These are phyloP conservation scores for Erythrophleum fordii DNA, from an alignment of 306 rosid genomes.

Conservation along the genomic window DNA sequence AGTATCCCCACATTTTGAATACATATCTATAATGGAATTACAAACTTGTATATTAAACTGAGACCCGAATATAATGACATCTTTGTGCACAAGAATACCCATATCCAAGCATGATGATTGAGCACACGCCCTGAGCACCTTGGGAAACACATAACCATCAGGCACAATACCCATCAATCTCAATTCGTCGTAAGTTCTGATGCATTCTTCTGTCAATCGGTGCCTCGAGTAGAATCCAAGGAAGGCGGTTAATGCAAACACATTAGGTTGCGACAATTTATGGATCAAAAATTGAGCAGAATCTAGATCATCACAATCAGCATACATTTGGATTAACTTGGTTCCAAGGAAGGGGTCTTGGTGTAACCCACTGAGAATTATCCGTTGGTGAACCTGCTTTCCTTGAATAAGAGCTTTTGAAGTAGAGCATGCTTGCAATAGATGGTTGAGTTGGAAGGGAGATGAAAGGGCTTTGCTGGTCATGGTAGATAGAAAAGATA, in stretches of 20 bases:
- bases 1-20: slow-evolving; percentile 45
- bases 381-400: slow-evolving; percentile 48
- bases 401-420: slow-evolving; percentile 48
- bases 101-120: slow-evolving; percentile 27
- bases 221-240: slow-evolving; percentile 49
- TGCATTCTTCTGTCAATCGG: slow-evolving; percentile 32
- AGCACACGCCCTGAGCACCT: slow-evolving; percentile 50
- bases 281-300: slow-evolving; percentile 38
- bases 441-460: slow-evolving; percentile 32
- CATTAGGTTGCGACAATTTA: slow-evolving; percentile 46
- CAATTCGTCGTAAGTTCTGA: slow-evolving; percentile 38
- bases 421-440: slow-evolving; percentile 47
- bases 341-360: slow-evolving; percentile 43
- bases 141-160: slow-evolving; percentile 55
- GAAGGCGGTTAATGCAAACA: slow-evolving; percentile 55
- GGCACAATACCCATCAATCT: slow-evolving; percentile 39
- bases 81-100: slow-evolving; percentile 49
- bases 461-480: slow-evolving; percentile 4
- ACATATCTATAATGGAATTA: slow-evolving; percentile 54
- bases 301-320: slow-evolving; percentile 45
- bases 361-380: slow-evolving; percentile 34
- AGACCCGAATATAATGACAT: slow-evolving; percentile 31
- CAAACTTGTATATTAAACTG: slow-evolving; percentile 37
- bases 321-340: slow-evolving; percentile 55
- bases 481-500: slow-evolving; percentile 23